Percentiles rank a stretch among this genome's conserved stretches.
Conservation (phyloP, 2,329 filamentous ascomycete genomes). For the Verticillium tricorpus region DNA sequence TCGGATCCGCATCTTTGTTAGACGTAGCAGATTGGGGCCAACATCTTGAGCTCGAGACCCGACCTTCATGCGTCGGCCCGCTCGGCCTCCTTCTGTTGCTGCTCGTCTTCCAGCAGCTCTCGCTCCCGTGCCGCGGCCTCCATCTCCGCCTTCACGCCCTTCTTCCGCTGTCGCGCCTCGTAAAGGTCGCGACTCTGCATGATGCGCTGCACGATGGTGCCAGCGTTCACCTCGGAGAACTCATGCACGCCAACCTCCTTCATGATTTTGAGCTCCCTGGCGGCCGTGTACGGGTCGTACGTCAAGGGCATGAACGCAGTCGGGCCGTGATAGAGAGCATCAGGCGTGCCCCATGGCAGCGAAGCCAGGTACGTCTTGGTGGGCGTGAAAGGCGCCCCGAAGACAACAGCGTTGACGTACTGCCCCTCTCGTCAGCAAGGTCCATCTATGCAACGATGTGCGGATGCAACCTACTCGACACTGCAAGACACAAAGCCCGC, state of each 20-base stretch:
- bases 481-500: constrained; percentile 90
- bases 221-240: constrained; percentile 86
- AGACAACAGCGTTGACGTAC: constrained; percentile 84
- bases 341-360: constrained; percentile 69
- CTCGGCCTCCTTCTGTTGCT: constrained; percentile 42
- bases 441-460: not conserved
- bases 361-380: constrained; percentile 71
- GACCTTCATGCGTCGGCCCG: constrained; percentile 12
- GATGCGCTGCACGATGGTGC: constrained; percentile 86
- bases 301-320: constrained; percentile 82
- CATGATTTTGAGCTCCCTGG: constrained; percentile 82
- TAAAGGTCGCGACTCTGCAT: constrained; percentile 82
- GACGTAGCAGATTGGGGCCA: not conserved
- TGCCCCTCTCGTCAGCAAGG: constrained; percentile 27
- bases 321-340: constrained; percentile 91
- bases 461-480: constrained; percentile 60
- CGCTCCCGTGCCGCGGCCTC: constrained; percentile 63
- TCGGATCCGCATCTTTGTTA: not conserved
- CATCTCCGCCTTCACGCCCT: constrained; percentile 77
- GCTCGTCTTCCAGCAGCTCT: constrained; percentile 59
- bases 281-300: constrained; percentile 75
- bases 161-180: constrained; percentile 85
- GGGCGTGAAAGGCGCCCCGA: constrained; percentile 85
- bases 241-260: constrained; percentile 69
- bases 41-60: not conserved